Conservation (phyloP, 2,329 filamentous ascomycete species). For the Dactylellina drechsleri region DNA sequence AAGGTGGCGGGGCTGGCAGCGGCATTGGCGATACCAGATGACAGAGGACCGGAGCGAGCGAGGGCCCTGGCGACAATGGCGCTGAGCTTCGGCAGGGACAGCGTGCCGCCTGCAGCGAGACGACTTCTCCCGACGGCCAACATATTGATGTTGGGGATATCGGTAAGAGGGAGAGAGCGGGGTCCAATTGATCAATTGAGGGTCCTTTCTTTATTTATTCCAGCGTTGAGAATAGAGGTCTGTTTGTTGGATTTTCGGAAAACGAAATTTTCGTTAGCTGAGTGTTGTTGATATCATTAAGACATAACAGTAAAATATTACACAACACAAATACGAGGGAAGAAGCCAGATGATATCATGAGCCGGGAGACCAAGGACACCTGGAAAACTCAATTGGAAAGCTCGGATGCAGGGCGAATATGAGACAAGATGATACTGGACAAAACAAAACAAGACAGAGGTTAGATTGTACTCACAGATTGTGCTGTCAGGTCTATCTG, state of each 20-base stretch:
- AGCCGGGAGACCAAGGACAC: constrained; percentile 8
- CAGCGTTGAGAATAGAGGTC: too few relatives aligned
- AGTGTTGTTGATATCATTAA: constrained; percentile 43
- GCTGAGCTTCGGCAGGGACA: constrained; percentile 48
- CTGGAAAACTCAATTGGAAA: constrained; percentile 24
- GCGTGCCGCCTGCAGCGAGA: constrained; percentile 37
- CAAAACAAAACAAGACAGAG: not conserved
- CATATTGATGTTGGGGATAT: constrained; percentile 16
- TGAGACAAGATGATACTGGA: constrained; percentile 5
- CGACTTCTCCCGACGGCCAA: constrained; percentile 51
- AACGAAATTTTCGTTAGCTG: constrained; percentile 50
- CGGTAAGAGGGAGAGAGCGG: not conserved
- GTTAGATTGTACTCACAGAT: too few relatives aligned
- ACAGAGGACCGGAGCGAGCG: constrained; percentile 46
- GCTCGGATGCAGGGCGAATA: constrained; percentile 6
- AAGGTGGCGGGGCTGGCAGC: constrained; percentile 35
- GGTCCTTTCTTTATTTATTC: too few relatives aligned
- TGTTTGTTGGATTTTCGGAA: constrained; percentile 38
- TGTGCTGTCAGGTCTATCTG: too few relatives aligned
- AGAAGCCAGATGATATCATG: not conserved
- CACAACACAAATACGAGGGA: not conserved
- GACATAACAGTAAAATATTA: not conserved
- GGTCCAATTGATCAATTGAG: constrained; percentile 1
- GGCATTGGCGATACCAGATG: constrained; percentile 38
- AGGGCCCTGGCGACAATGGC: constrained; percentile 47